These are phyloP conservation scores for Sporothrix inflata DNA, from an alignment of 2,329 filamentous ascomycete species.

Conservation along the genomic window DNA sequence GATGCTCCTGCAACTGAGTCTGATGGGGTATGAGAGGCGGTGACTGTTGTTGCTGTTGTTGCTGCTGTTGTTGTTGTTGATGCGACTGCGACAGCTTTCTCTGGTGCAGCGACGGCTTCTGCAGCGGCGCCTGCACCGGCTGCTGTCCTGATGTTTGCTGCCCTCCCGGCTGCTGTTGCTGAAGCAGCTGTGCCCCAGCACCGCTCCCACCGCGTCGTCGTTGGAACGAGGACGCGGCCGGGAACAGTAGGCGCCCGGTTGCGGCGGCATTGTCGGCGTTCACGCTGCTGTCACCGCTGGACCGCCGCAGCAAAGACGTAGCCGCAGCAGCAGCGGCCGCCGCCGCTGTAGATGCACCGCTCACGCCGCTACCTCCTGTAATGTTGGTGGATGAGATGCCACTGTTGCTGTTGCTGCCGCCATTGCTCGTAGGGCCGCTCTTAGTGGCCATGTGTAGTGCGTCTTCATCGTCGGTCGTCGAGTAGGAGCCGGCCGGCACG, in stretches of 20 bases:
- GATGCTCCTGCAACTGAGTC: background rate
- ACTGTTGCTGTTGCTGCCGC: background rate
- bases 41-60: slow-evolving; percentile 9
- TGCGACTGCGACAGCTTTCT: slow-evolving; percentile 9
- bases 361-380: background rate
- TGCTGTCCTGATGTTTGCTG: slow-evolving; percentile 13
- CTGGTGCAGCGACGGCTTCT: background rate
- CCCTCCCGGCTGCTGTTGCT: background rate
- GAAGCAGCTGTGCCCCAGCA: background rate
- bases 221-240: background rate
- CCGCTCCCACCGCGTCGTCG: slow-evolving; percentile 15
- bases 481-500: slow-evolving; percentile 63
- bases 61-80: slow-evolving; percentile 12
- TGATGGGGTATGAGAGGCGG: background rate
- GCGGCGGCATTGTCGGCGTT: slow-evolving; percentile 31
- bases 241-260: slow-evolving; percentile 29
- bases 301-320: slow-evolving; percentile 7
- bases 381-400: background rate
- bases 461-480: slow-evolving; percentile 85
- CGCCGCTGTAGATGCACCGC: background rate
- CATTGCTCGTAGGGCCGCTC: background rate
- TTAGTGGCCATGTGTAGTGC: slow-evolving; percentile 62
- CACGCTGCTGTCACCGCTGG: slow-evolving; percentile 27
- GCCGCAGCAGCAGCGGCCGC: slow-evolving; percentile 24
- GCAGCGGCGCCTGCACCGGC: slow-evolving; percentile 10